These are phyloP conservation scores for Pseudomicrostroma phylloplanum DNA, from an alignment of 1,284 basidiomycete species.

Conservation along the genomic window DNA sequence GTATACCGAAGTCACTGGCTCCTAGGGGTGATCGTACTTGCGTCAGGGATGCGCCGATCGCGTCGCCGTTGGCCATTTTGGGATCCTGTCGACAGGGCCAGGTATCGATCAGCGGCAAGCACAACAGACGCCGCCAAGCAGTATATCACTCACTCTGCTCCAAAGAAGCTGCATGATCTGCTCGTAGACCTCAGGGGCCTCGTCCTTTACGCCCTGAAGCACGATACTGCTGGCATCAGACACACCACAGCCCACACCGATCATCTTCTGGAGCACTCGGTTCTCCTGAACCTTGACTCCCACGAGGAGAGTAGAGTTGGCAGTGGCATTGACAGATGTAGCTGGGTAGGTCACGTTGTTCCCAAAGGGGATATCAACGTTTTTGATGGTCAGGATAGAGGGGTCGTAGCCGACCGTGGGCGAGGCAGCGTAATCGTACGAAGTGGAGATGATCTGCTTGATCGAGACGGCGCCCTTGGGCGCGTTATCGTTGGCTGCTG, in stretches of 20 bases:
- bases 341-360: neutral
- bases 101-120: neutral
- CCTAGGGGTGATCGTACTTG: constrained; percentile 29
- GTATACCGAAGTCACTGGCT: constrained; percentile 26
- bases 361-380: neutral
- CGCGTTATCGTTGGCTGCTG: too few relatives aligned
- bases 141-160: neutral
- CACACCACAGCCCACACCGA: constrained; percentile 16
- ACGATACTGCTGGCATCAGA: constrained; percentile 30
- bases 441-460: neutral
- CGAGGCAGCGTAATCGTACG: neutral
- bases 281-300: neutral
- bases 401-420: neutral
- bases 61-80: constrained; percentile 15
- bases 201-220: constrained; percentile 26
- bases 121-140: neutral
- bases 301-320: neutral
- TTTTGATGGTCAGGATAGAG: neutral
- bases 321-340: neutral
- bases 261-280: constrained; percentile 2
- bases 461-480: neutral
- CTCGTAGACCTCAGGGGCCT: constrained; percentile 24
- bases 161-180: constrained; percentile 28
- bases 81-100: constrained; percentile 16
- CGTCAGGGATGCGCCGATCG: constrained; percentile 27